phyloP scores from a whole-genome alignment of 2,329 filamentous ascomycete species.

The Hawksworthiomyces lignivorus region DNA sequence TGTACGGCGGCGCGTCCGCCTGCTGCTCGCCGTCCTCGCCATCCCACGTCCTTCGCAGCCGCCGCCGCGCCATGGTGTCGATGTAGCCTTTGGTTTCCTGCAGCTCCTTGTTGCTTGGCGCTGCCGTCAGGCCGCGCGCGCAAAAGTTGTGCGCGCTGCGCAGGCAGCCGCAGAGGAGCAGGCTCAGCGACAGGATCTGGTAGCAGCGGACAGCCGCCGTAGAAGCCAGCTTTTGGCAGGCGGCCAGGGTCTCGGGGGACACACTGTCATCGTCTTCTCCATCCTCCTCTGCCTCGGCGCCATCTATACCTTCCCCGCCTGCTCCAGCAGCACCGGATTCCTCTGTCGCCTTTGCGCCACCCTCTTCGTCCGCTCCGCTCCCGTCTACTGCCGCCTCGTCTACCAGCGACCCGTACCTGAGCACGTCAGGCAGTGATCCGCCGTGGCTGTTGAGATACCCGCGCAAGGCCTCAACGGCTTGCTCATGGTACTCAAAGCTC shows the following conservation, averaged over 20 bases:
- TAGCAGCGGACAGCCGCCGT: slow-evolving; percentile 50
- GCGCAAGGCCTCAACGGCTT: slow-evolving; percentile 48
- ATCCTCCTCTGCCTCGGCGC: not conserved
- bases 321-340: not conserved
- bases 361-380: not conserved
- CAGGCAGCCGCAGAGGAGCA: slow-evolving; percentile 59
- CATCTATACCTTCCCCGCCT: no score
- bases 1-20: slow-evolving; percentile 32
- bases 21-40: not conserved
- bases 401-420: slow-evolving; percentile 32
- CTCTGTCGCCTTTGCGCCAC: no score
- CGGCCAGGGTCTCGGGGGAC: not conserved
- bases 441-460: slow-evolving; percentile 25
- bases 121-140: slow-evolving; percentile 49
- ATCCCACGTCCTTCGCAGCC: not conserved
- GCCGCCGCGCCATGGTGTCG: slow-evolving; percentile 39
- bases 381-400: not conserved
- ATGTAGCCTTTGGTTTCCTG: slow-evolving; percentile 47
- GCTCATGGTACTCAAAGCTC: slow-evolving; percentile 73
- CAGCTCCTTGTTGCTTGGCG: slow-evolving; percentile 49
- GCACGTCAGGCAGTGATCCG: slow-evolving; percentile 35
- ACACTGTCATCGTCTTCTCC: no score
- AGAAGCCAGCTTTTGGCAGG: slow-evolving; percentile 31
- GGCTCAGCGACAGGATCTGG: slow-evolving; percentile 49
- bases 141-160: slow-evolving; percentile 61